These are phyloP conservation scores for Vitis amurensis DNA, from an alignment of 164 flowering plant genomes.

Conservation along the genomic window DNA sequence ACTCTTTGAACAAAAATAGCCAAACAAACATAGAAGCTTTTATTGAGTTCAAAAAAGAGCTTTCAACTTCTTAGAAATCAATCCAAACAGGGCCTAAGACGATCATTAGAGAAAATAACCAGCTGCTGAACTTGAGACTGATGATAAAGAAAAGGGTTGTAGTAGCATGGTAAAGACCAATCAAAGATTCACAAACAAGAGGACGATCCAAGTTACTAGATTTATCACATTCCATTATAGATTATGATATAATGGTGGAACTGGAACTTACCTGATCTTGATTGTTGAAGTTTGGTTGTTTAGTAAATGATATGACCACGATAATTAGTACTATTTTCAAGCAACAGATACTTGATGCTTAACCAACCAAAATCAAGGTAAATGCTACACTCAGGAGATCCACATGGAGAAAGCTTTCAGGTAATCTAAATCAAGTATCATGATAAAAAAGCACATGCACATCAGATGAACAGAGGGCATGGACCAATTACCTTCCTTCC, in stretches of 20 bases:
- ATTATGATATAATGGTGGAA: too few relatives aligned
- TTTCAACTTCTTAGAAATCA: too few relatives aligned
- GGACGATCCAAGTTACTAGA: neutral
- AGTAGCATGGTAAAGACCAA: neutral
- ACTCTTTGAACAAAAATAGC: too few relatives aligned
- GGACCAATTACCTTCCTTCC: slow-evolving; percentile 73
- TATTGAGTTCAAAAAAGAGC: too few relatives aligned
- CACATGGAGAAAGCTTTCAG: neutral
- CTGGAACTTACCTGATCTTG: too few relatives aligned
- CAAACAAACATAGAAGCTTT: too few relatives aligned
- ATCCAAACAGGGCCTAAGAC: neutral
- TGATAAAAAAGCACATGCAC: neutral
- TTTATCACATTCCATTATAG: neutral
- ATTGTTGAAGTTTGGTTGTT: too few relatives aligned
- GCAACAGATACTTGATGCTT: neutral
- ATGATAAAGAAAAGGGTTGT: too few relatives aligned
- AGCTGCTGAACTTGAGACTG: neutral
- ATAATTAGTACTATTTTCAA: neutral
- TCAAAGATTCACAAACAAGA: neutral
- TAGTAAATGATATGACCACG: neutral
- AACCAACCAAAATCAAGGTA: neutral
- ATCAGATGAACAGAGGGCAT: neutral
- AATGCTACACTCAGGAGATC: neutral
- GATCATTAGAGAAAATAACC: neutral
- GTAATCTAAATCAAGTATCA: slow-evolving; percentile 1